Evolutionary conservation across 352 stramenopile genomes (phyloP).

Genomic region (Blastocystis hominis): DNA sequence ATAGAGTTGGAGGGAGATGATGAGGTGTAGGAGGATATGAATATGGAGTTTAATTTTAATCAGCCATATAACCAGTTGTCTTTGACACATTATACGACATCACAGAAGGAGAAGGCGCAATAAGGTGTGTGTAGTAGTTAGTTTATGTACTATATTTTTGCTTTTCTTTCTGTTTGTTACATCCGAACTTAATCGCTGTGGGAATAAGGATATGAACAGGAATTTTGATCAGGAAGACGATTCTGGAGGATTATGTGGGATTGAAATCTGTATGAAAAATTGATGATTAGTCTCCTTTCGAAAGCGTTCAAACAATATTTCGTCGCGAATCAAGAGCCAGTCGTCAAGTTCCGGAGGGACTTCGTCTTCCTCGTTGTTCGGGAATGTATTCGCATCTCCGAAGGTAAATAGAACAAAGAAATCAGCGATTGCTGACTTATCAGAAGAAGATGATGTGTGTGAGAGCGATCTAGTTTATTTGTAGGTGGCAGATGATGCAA

Average conservation of each 20-base stretch:
- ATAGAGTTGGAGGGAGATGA: neutral
- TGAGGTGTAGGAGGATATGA: slow-evolving; percentile 15
- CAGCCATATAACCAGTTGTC: slow-evolving; percentile 44
- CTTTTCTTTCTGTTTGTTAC: slow-evolving; percentile 1
- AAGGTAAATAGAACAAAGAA: neutral
- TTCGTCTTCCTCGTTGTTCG: neutral
- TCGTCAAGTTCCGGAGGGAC: neutral
- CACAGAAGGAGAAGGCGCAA: neutral
- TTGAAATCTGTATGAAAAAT: neutral
- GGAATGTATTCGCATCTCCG: neutral
- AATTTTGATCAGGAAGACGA: neutral
- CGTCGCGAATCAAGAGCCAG: neutral
- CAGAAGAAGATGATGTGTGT: slow-evolving; percentile 12
- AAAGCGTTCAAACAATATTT: neutral
- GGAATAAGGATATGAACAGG: neutral
- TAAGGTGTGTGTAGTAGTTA: neutral
- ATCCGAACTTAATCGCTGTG: neutral
- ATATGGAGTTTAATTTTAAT: slow-evolving; percentile 41
- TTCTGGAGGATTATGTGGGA: slow-evolving; percentile 1
- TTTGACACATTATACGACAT: slow-evolving; percentile 17
- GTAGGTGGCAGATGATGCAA: slow-evolving; percentile 17
- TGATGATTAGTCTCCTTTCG: neutral
- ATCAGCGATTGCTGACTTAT: neutral
- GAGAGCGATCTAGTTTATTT: neutral
- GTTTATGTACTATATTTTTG: slow-evolving; percentile 45